phyloP scores from a whole-genome alignment of 1,284 basidiomycete genomes.

The Sphagnurus paluster region DNA sequence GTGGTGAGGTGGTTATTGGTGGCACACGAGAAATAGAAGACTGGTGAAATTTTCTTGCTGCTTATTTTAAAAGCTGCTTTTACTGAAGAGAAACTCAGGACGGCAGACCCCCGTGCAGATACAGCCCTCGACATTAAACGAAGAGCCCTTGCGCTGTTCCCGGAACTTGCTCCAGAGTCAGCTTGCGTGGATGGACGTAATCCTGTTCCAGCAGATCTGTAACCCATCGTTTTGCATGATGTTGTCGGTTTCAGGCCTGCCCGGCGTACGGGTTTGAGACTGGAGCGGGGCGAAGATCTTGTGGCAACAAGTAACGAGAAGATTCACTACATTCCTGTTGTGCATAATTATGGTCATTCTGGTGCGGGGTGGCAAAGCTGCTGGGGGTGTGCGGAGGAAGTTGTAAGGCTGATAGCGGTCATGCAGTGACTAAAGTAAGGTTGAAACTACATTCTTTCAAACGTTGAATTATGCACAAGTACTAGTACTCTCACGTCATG shows the following conservation, averaged over 20 bases:
- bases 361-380: constrained; percentile 25
- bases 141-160: constrained; percentile 18
- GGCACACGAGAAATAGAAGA: constrained; percentile 21
- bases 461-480: too few species aligned
- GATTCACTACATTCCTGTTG: constrained; percentile 9
- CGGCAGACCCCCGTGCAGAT: constrained; percentile 13
- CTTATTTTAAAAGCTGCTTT: too few species aligned
- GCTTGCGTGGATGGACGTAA: constrained; percentile 3
- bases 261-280: constrained; percentile 18
- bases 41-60: constrained; percentile 12
- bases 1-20: constrained; percentile 24
- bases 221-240: constrained; percentile 17
- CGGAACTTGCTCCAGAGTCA: constrained; percentile 17
- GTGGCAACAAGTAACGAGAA: background rate
- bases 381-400: constrained; percentile 23
- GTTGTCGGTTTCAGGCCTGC: constrained; percentile 23
- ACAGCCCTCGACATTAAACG: constrained; percentile 21
- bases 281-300: constrained; percentile 19
- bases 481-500: too few species aligned
- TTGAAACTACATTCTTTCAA: too few species aligned
- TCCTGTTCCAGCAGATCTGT: constrained; percentile 18
- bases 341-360: constrained; percentile 24
- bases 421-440: too few species aligned
- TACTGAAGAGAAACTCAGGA: too few species aligned
- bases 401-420: constrained; percentile 15